Conservation (phyloP, 148 eudicot genomes). For the Spergularia bocconei region DNA sequence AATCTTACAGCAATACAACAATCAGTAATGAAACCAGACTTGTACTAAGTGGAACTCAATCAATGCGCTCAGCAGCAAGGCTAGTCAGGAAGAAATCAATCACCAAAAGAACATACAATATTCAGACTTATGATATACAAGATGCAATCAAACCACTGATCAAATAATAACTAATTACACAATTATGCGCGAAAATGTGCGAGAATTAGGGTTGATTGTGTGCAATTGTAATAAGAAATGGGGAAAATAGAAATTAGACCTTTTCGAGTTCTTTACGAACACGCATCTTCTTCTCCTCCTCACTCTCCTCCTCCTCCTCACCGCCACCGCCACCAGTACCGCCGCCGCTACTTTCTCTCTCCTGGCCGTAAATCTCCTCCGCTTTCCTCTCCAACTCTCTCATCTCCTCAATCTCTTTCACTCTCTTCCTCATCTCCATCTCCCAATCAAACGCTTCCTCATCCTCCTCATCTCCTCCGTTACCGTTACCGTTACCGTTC, state of each 20-base stretch:
- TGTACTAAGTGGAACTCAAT: not conserved
- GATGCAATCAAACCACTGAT: no score
- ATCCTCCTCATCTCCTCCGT: conserved; percentile 29
- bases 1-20: not conserved
- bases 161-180: no score
- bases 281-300: conserved; percentile 80
- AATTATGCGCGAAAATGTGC: no score
- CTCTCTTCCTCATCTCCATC: conserved; percentile 74
- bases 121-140: no score
- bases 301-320: conserved; percentile 84
- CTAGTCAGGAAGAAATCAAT: not conserved
- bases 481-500: conserved; percentile 45
- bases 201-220: no score
- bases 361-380: conserved; percentile 55
- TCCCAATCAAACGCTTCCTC: conserved; percentile 62
- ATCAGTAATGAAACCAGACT: not conserved
- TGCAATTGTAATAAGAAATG: not conserved
- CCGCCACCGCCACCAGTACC: conserved; percentile 37
- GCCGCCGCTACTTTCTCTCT: conserved; percentile 31
- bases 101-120: not conserved
- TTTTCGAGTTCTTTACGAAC: conserved; percentile 86
- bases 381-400: conserved; percentile 84
- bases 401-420: conserved; percentile 77
- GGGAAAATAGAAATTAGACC: conserved; percentile 29
- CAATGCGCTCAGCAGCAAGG: not conserved